Conservation (phyloP, 345 rosid species). For the Hirschfeldia incana region DNA sequence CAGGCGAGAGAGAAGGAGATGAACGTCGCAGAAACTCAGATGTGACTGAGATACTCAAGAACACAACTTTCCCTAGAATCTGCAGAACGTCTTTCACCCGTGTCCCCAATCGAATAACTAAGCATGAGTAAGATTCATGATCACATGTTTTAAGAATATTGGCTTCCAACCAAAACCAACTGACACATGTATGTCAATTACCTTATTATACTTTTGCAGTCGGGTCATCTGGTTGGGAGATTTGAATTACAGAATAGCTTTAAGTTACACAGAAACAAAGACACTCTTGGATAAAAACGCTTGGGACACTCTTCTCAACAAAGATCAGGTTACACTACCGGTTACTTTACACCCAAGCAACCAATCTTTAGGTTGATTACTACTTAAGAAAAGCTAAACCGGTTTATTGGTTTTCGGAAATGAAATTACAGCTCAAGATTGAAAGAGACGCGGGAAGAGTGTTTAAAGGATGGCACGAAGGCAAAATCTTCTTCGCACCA, state of each 20-base stretch:
- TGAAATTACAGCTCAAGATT: conserved; percentile 64
- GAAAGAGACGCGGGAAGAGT: conserved; percentile 90
- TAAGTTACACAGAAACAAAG: conserved; percentile 75
- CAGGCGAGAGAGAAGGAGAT: conserved; percentile 96
- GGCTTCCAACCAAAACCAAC: too few relatives aligned
- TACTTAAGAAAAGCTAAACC: conserved; percentile 17
- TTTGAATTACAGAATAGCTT: conserved; percentile 86
- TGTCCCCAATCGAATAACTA: conserved; percentile 66
- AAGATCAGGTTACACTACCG: conserved; percentile 70
- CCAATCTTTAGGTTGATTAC: background rate
- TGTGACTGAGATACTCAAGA: conserved; percentile 75
- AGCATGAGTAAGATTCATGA: conserved; percentile 67
- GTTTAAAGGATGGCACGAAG: conserved; percentile 90
- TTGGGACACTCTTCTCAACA: conserved; percentile 69
- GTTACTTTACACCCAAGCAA: conserved; percentile 30
- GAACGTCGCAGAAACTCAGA: conserved; percentile 81
- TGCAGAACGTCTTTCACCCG: conserved; percentile 56
- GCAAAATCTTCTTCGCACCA: conserved; percentile 82
- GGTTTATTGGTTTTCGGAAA: background rate
- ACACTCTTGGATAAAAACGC: conserved; percentile 55
- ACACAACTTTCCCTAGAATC: conserved; percentile 74
- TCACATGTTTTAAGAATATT: too few relatives aligned
- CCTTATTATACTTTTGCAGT: too few relatives aligned
- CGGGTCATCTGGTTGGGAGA: conserved; percentile 94
- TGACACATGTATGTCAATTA: too few relatives aligned